Evolutionary conservation across 2,329 filamentous ascomycete species (phyloP), one percentile per base, ranked within the genome.

Genomic region (Peltaster fructicola): DNA sequence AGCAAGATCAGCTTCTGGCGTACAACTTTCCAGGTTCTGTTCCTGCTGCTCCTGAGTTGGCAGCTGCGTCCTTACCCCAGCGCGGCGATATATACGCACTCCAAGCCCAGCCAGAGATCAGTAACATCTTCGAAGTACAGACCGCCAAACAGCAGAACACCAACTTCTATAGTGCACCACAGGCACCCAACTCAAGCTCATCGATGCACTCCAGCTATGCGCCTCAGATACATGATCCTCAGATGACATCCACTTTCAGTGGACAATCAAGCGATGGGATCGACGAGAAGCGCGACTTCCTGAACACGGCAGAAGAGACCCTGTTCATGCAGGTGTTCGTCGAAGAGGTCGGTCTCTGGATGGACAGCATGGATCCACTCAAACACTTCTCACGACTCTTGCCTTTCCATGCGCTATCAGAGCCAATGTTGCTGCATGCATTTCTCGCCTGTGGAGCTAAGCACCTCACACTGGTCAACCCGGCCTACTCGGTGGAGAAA

Each of bases 281-380:
- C 10, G 53, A 52, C 29, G 56, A 56, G 25, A 51, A 53, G 15
- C 56, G 68, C 17, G 66, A 77, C 25, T 79, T 68, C 37, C 60
- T 92, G 22, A 72, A 68, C 35, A 69, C 68, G 3, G 65, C 72
- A 7, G 78, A 91, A 30, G 81, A 92, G 45, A 65, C 88, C 0
- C 56, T 74, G n/a, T 82, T 82, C 44, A 80, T 93, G 74, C 80
- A 91, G 47, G 73, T 82, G 0, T 95, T 91, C 46, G 74, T 90
- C 5, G 77, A 90, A 42, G 77, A 92, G 36, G 79, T 95, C 2
- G 82, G 76, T 1, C 52, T 81, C 3, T 93, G 85, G 81, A 91
- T 95, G 79, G 85, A 93, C 51, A 79, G 73, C 20, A 71, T 93
- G 58, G 80, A 91, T 53, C 64, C 70, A 16, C 64, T 73, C 36